These are phyloP conservation scores for Calonectria ilicicola DNA, from an alignment of 2,329 filamentous ascomycete species.

Conservation along the genomic window DNA sequence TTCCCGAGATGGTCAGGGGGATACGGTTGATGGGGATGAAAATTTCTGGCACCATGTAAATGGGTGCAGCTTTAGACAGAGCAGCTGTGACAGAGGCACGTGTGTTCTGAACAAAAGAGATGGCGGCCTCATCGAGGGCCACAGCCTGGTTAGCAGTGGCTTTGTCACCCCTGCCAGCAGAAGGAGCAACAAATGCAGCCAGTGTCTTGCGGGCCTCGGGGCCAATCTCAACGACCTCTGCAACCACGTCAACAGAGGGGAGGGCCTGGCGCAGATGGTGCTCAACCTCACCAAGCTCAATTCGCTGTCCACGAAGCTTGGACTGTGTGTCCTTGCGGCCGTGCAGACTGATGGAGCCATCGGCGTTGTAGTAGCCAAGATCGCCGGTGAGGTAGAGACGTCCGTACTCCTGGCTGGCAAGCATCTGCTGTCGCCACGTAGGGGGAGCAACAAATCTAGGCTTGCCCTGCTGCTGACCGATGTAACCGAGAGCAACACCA, in stretches of 20 bases:
- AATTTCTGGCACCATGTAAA: conserved; percentile 30
- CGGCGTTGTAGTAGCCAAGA: conserved; percentile 10
- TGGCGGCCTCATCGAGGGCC: not conserved
- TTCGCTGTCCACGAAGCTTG: conserved; percentile 24
- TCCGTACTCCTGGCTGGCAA: not conserved
- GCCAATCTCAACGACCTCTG: conserved; percentile 8
- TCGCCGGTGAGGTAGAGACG: not conserved
- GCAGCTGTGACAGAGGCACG: conserved; percentile 6
- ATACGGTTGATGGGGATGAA: conserved; percentile 24
- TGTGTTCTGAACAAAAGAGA: not conserved
- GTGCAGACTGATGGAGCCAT: conserved; percentile 13
- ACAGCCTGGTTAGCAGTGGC: not conserved
- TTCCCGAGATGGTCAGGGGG: conserved; percentile 33
- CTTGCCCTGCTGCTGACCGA: conserved; percentile 9
- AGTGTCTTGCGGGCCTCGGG: not conserved
- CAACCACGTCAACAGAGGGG: conserved; percentile 19
- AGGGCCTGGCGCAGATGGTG: conserved; percentile 20
- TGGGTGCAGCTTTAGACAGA: conserved; percentile 2
- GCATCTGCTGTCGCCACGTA: not conserved
- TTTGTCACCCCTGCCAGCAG: not conserved
- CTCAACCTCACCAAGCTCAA: conserved; percentile 26
- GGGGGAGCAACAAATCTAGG: conserved; percentile 2
- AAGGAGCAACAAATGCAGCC: not conserved
- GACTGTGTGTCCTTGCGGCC: conserved; percentile 19
- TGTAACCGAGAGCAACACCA: conserved; percentile 19